Evolutionary conservation across 2,329 filamentous ascomycete genomes (phyloP), one percentile per base, ranked within the genome.

Genomic region (Juglanconis juglandina): DNA sequence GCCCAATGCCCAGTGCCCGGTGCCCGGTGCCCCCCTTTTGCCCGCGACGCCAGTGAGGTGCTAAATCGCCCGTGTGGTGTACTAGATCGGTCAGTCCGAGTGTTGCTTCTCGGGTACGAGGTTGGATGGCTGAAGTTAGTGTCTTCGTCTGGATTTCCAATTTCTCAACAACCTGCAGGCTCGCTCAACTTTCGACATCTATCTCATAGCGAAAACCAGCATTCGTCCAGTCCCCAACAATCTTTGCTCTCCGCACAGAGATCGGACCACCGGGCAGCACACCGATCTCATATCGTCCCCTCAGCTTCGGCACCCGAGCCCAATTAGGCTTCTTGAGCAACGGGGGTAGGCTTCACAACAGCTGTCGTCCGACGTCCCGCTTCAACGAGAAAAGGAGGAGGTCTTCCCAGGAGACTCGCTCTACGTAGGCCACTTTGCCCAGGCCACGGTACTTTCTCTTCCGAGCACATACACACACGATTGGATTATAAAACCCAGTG

Each of bases 291-390:
- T 37, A 52, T 33, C 37, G 55, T 48, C 35, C 32, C 11, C 14
- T 52, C 46, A 37, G 55, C 32, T 46, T 58, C 48, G 55, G 55
- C 48, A 58, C 30, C 47, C 37, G 55, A 37, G 32, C 6, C 33
- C 30, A 30, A 35, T 58, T 35, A 37, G 44, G 53, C 34, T 30
- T 56, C 3, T 41, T 34, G 24, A 39, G 24, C 30, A 9, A n/a
- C 44, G 30, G 34, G 44, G 41, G 8, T 17, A 32, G 46, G 46
- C 17, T 56, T 44, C 53, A 56, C 53, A 56, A n/a, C 44, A 56
- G 33, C 53, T 49, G 33, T 39, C 11, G 9, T 41, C n/a, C 24
- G 17, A 48, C 46, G 17, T 48, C 9, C 10, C 32, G 46, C 46
- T 32, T 48, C 46, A 48, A 48, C 46, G 24, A 3, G 46, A 48